A percentile compares a stretch with the other conserved stretches of the same genome.
Evolutionary conservation across 495 filamentous ascomycete species (phyloP).

Genomic region (Xylaria telfairii): DNA sequence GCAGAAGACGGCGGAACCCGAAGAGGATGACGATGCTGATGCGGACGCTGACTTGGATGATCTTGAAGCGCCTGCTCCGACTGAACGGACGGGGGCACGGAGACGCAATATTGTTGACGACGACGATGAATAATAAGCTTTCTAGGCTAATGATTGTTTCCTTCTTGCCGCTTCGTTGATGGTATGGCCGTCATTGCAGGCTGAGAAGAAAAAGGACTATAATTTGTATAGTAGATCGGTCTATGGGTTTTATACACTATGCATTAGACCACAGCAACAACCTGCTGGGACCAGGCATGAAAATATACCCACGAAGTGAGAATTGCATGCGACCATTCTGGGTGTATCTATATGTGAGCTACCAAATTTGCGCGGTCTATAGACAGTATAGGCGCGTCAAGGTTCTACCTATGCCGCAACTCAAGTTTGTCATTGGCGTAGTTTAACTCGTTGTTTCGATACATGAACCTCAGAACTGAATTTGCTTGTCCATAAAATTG

Average conservation of each 20-base stretch:
- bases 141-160: neutral
- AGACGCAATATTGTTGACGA: slow-evolving; percentile 55
- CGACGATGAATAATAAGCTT: slow-evolving; percentile 48
- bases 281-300: neutral
- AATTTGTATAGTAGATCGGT: slow-evolving; percentile 18
- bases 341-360: neutral
- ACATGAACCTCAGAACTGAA: neutral
- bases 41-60: slow-evolving; percentile 48
- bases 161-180: neutral
- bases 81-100: slow-evolving; percentile 39
- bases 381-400: neutral
- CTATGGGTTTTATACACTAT: neutral
- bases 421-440: neutral
- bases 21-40: slow-evolving; percentile 51
- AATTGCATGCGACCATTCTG: no score
- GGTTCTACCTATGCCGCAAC: neutral
- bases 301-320: slow-evolving; percentile 1
- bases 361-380: neutral
- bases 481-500: neutral
- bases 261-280: neutral
- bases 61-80: slow-evolving; percentile 46
- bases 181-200: neutral
- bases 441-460: neutral
- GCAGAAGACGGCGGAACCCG: slow-evolving; percentile 55
- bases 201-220: neutral